These are phyloP conservation scores for Hypoxylon rubiginosum DNA, from an alignment of 2,329 filamentous ascomycete species.

Conservation along the genomic window DNA sequence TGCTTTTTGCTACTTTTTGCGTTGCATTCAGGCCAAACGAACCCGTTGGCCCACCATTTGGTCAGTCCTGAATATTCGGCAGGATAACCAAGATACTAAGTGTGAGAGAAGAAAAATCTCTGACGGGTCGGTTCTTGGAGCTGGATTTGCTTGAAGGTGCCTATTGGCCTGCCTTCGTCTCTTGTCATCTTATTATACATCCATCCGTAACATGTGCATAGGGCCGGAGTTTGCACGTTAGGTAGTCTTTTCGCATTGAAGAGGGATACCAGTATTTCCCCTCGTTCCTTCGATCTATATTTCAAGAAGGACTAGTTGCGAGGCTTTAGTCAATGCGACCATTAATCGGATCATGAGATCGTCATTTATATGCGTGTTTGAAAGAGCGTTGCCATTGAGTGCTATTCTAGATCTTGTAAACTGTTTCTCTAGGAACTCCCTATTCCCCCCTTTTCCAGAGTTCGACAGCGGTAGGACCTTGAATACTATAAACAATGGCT, in stretches of 20 bases:
- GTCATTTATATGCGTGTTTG: conserved; percentile 12
- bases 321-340: conserved; percentile 18
- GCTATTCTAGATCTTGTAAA: background rate
- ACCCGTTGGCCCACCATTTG: conserved; percentile 2
- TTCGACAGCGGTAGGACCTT: background rate
- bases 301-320: conserved; percentile 7
- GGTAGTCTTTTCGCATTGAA: conserved; percentile 18
- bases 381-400: background rate
- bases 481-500: background rate
- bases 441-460: background rate
- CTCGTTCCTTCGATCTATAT: conserved; percentile 8
- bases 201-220: conserved; percentile 26
- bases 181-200: conserved; percentile 13
- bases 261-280: conserved; percentile 3
- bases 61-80: conserved; percentile 3
- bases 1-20: conserved; percentile 23
- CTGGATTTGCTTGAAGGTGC: conserved; percentile 6
- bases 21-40: conserved; percentile 10
- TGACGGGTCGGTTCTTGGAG: conserved; percentile 3
- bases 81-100: background rate
- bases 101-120: conserved; percentile 2
- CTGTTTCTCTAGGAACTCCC: background rate
- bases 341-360: background rate
- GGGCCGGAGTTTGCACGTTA: conserved; percentile 27
- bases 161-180: conserved; percentile 7